Evolutionary conservation across 1,139 yeast species (phyloP).

Genomic region (Trichomonascaceae sp.): DNA sequence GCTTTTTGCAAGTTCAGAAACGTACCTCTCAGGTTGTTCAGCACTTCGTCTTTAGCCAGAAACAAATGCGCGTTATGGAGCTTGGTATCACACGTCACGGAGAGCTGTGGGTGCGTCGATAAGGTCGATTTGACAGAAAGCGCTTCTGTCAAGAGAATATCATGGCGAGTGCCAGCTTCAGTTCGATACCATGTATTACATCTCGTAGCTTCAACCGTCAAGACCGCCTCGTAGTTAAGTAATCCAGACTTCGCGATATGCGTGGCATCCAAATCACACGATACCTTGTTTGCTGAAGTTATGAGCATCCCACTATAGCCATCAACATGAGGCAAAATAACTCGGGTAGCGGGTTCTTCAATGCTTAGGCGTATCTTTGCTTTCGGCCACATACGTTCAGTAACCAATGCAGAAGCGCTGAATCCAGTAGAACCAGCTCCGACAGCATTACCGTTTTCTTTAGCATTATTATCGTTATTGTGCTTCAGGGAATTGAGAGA

Average conservation of each 20-base stretch:
- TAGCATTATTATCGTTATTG: neutral
- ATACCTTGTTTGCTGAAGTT: constrained; percentile 27
- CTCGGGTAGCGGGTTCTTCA: constrained; percentile 36
- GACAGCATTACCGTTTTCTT: neutral
- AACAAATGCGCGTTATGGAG: constrained; percentile 24
- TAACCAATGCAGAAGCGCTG: constrained; percentile 6
- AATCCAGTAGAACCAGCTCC: neutral
- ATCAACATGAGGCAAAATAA: constrained; percentile 20
- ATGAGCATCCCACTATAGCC: constrained; percentile 25
- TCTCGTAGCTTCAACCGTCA: constrained; percentile 25
- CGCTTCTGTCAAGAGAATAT: constrained; percentile 28
- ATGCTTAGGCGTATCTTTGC: constrained; percentile 31
- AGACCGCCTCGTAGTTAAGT: constrained; percentile 24
- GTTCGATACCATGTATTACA: constrained; percentile 31
- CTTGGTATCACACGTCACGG: constrained; percentile 24
- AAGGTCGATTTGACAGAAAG: constrained; percentile 25
- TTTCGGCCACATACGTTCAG: constrained; percentile 31
- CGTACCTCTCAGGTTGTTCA: constrained; percentile 26
- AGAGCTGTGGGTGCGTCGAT: constrained; percentile 25
- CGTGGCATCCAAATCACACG: constrained; percentile 30
- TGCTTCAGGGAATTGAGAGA: neutral
- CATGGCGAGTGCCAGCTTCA: constrained; percentile 26
- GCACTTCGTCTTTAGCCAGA: constrained; percentile 26
- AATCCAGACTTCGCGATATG: constrained; percentile 22
- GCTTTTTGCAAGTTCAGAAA: constrained; percentile 17